Conservation (phyloP, 345 rosid species). For the Draba incana region DNA sequence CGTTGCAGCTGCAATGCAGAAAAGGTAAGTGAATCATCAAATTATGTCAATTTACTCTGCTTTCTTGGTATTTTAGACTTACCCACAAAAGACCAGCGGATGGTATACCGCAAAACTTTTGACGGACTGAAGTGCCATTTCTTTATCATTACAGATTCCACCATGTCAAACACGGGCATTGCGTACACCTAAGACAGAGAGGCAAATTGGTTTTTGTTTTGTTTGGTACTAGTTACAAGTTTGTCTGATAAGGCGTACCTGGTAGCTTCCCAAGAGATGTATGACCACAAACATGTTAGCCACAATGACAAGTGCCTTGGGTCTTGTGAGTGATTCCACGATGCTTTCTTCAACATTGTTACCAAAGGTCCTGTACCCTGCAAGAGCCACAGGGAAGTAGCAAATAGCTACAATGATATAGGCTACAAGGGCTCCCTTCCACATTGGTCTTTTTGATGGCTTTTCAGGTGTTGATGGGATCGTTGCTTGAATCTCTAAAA, state of each 20-base stretch:
- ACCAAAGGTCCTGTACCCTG: constrained; percentile 61
- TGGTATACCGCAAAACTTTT: constrained; percentile 42
- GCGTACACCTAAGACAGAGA: constrained; percentile 49
- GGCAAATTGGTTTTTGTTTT: too few species aligned
- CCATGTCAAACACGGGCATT: constrained; percentile 75
- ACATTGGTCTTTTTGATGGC: constrained; percentile 81
- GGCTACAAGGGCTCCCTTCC: constrained; percentile 74
- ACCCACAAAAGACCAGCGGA: constrained; percentile 59
- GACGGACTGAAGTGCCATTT: constrained; percentile 53
- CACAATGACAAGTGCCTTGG: constrained; percentile 57
- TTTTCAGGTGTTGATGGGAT: constrained; percentile 85
- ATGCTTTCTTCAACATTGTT: constrained; percentile 59
- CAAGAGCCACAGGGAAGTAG: constrained; percentile 79
- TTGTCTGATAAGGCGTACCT: constrained; percentile 42
- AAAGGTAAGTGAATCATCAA: background rate
- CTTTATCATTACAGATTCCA: constrained; percentile 58
- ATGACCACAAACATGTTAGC: constrained; percentile 80
- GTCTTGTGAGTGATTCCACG: constrained; percentile 54
- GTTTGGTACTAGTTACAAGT: too few species aligned
- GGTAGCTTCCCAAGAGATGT: constrained; percentile 85
- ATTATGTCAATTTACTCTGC: too few species aligned
- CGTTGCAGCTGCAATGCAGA: constrained; percentile 50
- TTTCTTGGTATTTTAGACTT: constrained; percentile 17
- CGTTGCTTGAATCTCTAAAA: constrained; percentile 84
- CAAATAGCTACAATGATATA: constrained; percentile 73